Conservation (phyloP, 352 stramenopile genomes). For the Globisporangium irregulare region DNA sequence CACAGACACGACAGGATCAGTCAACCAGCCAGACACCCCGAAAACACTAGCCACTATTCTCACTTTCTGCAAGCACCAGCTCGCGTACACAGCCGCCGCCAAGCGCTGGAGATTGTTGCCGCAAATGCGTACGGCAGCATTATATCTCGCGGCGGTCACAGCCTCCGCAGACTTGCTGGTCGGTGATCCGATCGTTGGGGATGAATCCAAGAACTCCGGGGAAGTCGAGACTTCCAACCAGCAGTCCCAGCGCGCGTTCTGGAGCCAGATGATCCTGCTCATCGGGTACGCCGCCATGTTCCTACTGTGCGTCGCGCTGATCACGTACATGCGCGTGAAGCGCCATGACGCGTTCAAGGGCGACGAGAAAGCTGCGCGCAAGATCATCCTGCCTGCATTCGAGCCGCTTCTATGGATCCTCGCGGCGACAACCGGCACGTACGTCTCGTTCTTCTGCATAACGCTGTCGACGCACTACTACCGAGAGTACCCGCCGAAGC, state of each 20-base stretch:
- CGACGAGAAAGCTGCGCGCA: constrained; percentile 22
- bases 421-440: constrained; percentile 14
- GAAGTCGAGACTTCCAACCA: not conserved
- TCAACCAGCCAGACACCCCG: not conserved
- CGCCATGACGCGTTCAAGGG: constrained; percentile 23
- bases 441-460: constrained; percentile 13
- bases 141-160: not conserved
- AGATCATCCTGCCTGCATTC: constrained; percentile 42
- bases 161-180: not conserved
- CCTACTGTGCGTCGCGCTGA: constrained; percentile 15
- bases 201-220: not conserved
- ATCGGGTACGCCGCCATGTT: constrained; percentile 25
- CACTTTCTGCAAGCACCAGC: not conserved
- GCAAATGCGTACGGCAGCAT: not conserved
- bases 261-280: not conserved
- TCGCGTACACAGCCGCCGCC: not conserved
- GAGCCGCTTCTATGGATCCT: constrained; percentile 48
- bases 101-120: not conserved
- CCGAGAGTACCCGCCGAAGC: constrained; percentile 5
- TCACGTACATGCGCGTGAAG: constrained; percentile 28
- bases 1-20: not conserved
- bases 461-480: constrained; percentile 16
- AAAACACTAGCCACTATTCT: not conserved
- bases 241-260: constrained; percentile 2
- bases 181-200: not conserved